Conservation (phyloP, 441 rosid genomes). For the Omphalea diandra region DNA sequence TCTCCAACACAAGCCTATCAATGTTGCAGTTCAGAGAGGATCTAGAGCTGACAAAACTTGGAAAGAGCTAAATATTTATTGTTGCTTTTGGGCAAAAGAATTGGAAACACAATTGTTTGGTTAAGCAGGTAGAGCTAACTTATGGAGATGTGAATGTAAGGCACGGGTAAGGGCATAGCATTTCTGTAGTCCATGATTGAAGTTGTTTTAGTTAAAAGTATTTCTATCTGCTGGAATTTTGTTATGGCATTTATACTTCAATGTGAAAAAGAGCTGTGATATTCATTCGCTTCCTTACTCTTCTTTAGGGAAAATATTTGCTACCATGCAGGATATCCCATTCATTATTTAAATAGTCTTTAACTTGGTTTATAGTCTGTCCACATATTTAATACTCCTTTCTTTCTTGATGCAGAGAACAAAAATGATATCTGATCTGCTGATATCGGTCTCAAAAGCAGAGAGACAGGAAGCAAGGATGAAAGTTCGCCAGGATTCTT, state of each 20-base stretch:
- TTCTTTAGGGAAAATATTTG: constrained; percentile 6
- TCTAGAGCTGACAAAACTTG: not conserved
- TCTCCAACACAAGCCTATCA: not conserved
- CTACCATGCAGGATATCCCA: not conserved
- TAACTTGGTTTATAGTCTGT: not conserved
- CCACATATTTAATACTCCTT: constrained; percentile 12
- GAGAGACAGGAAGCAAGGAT: constrained; percentile 97
- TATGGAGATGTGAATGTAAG: not conserved
- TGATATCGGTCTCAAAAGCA: constrained; percentile 94
- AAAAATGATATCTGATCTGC: constrained; percentile 88
- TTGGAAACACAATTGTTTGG: not conserved
- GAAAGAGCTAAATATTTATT: not conserved
- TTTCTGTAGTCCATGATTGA: not conserved
- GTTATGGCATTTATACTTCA: not conserved
- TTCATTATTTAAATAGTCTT: constrained; percentile 6
- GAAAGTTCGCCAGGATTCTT: constrained; percentile 93
- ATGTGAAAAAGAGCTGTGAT: not conserved
- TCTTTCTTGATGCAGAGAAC: constrained; percentile 63
- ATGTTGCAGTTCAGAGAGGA: not conserved
- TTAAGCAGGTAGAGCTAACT: not conserved
- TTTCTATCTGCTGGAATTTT: not conserved
- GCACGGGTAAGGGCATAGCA: not conserved
- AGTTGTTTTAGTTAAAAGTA: not conserved
- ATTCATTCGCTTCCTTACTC: constrained; percentile 16
- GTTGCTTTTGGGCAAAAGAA: not conserved